phyloP scores from a whole-genome alignment of 176 grass and related monocot genomes.

The Sorghum bicolor region Sorghum_bicolor_NCBIv3 NC_012873.2:57662001-57662500 shows the following conservation, averaged over 20 bases:
- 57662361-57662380: conserved; percentile 42
- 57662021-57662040: neutral
- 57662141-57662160: neutral
- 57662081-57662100: neutral
- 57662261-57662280: conserved; percentile 27
- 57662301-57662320: conserved; percentile 54
- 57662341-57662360: conserved; percentile 36
- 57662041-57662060: neutral
- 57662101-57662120: neutral
- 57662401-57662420: conserved; percentile 51
- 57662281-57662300: conserved; percentile 42
- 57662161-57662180: neutral
- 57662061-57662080: neutral
- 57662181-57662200: neutral
- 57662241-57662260: conserved; percentile 6
- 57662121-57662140: neutral
- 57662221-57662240: neutral
- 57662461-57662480: conserved; percentile 64
- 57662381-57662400: conserved; percentile 30
- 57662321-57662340: conserved; percentile 35
- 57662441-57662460: conserved; percentile 45
- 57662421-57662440: conserved; percentile 46
- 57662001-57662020: neutral
- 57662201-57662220: neutral
- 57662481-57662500: conserved; percentile 62